A percentile compares a stretch with the other conserved stretches of the same genome.
phyloP scores from a whole-genome alignment of 495 filamentous ascomycete species.

The Parachaetomium inaequale region DNA sequence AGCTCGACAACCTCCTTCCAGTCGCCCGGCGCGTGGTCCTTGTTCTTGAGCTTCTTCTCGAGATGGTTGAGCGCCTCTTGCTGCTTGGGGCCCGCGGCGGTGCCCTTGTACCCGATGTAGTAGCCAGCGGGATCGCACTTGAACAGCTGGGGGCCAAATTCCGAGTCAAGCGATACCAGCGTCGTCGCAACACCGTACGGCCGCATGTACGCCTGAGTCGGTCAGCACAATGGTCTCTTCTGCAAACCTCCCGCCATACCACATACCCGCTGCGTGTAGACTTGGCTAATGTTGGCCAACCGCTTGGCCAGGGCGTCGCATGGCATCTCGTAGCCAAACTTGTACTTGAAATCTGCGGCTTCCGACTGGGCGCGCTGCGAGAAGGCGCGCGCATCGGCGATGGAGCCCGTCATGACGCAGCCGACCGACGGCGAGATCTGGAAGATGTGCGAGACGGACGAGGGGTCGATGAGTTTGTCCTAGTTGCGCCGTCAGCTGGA shows the following conservation, averaged over 20 bases:
- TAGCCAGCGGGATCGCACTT: conserved; percentile 98
- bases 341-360: conserved; percentile 96
- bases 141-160: conserved; percentile 93
- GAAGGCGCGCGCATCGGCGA: conserved; percentile 91
- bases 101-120: conserved; percentile 97
- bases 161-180: conserved; percentile 86
- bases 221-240: conserved; percentile 20
- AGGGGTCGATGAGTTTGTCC: conserved; percentile 98
- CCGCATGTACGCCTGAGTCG: conserved; percentile 88
- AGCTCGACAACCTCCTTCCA: conserved; percentile 99
- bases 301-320: conserved; percentile 94
- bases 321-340: conserved; percentile 99
- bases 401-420: conserved; percentile 97
- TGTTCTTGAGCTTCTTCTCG: conserved; percentile 99
- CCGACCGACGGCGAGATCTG: conserved; percentile 92
- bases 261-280: conserved; percentile 93
- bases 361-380: conserved; percentile 90
- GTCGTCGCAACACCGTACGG: conserved; percentile 93
- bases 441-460: conserved; percentile 96
- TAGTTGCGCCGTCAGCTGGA: conserved; percentile 35
- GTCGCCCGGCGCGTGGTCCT: conserved; percentile 84
- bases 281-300: conserved; percentile 97
- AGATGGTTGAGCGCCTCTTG: conserved; percentile 96
- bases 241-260: not conserved
- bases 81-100: conserved; percentile 92